These are phyloP conservation scores for Spinacia oleracea DNA, from an alignment of 179 eudicot genomes.

Conservation along the genomic window DNA sequence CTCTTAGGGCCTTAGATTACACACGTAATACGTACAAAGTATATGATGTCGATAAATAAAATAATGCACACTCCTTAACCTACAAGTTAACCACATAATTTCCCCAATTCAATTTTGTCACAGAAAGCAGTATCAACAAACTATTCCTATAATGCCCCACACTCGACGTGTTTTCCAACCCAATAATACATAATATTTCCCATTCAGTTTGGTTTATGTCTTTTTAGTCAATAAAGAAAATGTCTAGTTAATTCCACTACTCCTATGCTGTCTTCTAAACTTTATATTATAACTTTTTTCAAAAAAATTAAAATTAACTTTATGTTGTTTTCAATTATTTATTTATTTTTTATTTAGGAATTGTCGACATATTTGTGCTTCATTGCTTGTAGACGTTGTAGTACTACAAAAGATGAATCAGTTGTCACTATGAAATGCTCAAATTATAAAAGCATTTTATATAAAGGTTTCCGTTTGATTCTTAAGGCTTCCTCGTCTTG, in stretches of 20 bases:
- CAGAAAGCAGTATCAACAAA: conserved; percentile 30
- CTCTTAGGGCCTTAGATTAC: too few relatives aligned
- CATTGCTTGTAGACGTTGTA: not conserved
- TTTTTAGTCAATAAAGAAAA: conserved; percentile 30
- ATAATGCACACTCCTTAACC: conserved; percentile 21
- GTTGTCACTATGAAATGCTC: conserved; percentile 15
- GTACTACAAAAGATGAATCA: not conserved
- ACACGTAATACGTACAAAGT: too few relatives aligned
- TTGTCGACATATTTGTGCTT: not conserved
- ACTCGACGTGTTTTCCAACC: conserved; percentile 21
- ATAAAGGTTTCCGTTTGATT: not conserved
- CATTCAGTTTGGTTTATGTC: conserved; percentile 12
- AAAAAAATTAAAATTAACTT: too few relatives aligned
- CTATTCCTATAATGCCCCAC: conserved; percentile 20
- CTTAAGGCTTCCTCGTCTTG: conserved; percentile 6
- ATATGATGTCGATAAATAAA: too few relatives aligned
- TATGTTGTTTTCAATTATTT: conserved; percentile 11
- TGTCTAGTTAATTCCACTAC: conserved; percentile 14
- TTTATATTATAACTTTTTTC: too few relatives aligned
- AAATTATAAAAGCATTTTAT: not conserved
- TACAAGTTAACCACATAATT: conserved; percentile 25
- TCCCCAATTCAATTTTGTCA: conserved; percentile 25
- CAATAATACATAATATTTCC: conserved; percentile 13
- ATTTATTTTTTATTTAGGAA: not conserved
- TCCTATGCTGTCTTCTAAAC: conserved; percentile 6